phyloP scores from a whole-genome alignment of 1,284 basidiomycete genomes.

The Moesziomyces parantarcticus region DNA sequence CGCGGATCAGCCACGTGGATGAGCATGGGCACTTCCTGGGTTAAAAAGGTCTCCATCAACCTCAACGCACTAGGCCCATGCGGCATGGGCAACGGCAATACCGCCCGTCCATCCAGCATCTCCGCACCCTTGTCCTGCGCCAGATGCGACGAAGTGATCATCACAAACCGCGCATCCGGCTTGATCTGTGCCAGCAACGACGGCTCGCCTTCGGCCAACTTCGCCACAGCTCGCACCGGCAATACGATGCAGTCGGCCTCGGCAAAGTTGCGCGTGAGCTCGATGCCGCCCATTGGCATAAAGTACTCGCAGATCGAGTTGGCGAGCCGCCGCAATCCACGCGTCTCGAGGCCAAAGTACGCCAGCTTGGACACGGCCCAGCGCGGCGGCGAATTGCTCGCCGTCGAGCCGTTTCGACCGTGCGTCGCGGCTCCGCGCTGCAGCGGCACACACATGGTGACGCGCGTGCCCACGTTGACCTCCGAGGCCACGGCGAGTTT shows the following conservation, averaged over 20 bases:
- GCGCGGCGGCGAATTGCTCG: not conserved
- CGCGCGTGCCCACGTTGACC: slow-evolving; percentile 45
- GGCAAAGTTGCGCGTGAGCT: slow-evolving; percentile 23
- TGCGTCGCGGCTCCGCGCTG: slow-evolving; percentile 3
- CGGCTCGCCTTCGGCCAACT: slow-evolving; percentile 19
- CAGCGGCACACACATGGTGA: slow-evolving; percentile 47
- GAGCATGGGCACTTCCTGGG: slow-evolving; percentile 34
- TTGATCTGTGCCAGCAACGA: slow-evolving; percentile 14
- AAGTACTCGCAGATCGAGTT: slow-evolving; percentile 37
- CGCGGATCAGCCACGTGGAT: slow-evolving; percentile 17
- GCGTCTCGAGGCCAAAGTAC: slow-evolving; percentile 28
- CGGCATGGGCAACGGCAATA: slow-evolving; percentile 43
- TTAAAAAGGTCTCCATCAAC: slow-evolving; percentile 43
- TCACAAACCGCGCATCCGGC: slow-evolving; percentile 32
- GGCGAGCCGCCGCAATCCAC: slow-evolving; percentile 35
- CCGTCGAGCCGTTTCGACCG: slow-evolving; percentile 11
- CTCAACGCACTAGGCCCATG: slow-evolving; percentile 49
- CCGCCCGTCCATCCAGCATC: slow-evolving; percentile 27
- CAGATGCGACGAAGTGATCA: slow-evolving; percentile 20
- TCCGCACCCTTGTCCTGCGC: slow-evolving; percentile 12
- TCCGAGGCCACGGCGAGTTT: slow-evolving; percentile 47
- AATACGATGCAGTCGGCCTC: slow-evolving; percentile 44
- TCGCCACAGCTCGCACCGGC: slow-evolving; percentile 13
- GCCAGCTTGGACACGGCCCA: slow-evolving; percentile 33
- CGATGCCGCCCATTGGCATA: slow-evolving; percentile 19